Base-by-base conservation (phyloP, 805 yeast genomes). In the Teunomyces barrocoloradensis region DNA sequence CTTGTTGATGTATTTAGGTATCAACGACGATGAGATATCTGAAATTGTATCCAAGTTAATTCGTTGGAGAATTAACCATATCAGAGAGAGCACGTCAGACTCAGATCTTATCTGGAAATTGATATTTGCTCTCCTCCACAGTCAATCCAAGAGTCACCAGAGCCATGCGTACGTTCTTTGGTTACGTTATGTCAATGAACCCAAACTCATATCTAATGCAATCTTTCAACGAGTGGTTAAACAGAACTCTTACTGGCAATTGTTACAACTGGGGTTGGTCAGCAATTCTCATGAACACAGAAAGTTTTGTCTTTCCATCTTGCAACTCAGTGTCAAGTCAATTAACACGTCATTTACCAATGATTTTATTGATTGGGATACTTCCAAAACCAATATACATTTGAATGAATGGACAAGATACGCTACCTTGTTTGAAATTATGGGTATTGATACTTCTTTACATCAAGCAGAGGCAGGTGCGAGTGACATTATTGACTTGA, bases 381-480 rank as follows among this genome's bases (percentile, higher is more conserved):
- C 49, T 0, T 33, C 56, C 1, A 50, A 61, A 7, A 50, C 46
- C 1, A 65, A 62, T 0, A 47, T 47, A 15, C 69, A 73, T 36
- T 57, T 78, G 15, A 68, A 65, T 5, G 77, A 81, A 18, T 90
- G 97, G 97, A 74, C 79, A 37, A 75, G 87, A 49, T 90, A 74
- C 57, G 73, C 81, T 23, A 87, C 96, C 0, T 65, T 90, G 11
- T 85, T 80, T 56, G 96, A 90, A 58, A 86, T 90, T 41, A 67
- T 88, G 23, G 94, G 89, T 1, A 76, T 90, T 34, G 97, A 90
- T 61, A 82, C 96, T 0, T 87, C 96, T 0, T 66, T 88, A 56
- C 90, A 91, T 56, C 97, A 91, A 64, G 82, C 91, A 0, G 83
- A 84, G 54, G 96, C 89, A 10, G 92, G 94, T 0, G 65, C 77